phyloP scores from a whole-genome alignment of 441 rosid genomes.

The Monsonia emarginata region DNA sequence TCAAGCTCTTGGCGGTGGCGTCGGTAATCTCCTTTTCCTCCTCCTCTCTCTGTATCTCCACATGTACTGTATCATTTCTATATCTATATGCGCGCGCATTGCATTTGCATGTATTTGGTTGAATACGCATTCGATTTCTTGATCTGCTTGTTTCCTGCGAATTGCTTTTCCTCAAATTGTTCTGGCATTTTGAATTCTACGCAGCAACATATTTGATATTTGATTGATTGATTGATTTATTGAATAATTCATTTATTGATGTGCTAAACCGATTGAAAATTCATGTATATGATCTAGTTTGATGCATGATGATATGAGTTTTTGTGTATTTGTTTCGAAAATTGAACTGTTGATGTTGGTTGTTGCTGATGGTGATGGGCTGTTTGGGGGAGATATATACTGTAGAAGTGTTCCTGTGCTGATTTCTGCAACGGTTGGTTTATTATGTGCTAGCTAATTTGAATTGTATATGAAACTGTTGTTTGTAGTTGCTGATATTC shows the following conservation, averaged over 20 bases:
- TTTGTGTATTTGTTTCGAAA: not conserved
- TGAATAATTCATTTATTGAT: not conserved
- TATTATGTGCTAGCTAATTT: no score
- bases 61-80: no score
- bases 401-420: no score
- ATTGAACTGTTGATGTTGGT: not conserved
- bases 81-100: not conserved
- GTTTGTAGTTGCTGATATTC: constrained; percentile 50
- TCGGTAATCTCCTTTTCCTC: constrained; percentile 32
- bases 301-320: constrained; percentile 2
- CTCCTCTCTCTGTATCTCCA: not conserved
- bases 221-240: not conserved
- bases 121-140: no score
- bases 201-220: not conserved
- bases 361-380: not conserved
- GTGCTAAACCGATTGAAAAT: not conserved
- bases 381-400: no score
- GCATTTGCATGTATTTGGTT: no score
- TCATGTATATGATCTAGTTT: not conserved
- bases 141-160: not conserved
- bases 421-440: no score
- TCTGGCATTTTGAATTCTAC: not conserved
- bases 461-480: not conserved
- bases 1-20: constrained; percentile 51
- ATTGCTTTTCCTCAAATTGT: not conserved